These are phyloP conservation scores for Tolypocladium ophioglossoides DNA, from an alignment of 2,329 filamentous ascomycete genomes.

Conservation along the genomic window DNA sequence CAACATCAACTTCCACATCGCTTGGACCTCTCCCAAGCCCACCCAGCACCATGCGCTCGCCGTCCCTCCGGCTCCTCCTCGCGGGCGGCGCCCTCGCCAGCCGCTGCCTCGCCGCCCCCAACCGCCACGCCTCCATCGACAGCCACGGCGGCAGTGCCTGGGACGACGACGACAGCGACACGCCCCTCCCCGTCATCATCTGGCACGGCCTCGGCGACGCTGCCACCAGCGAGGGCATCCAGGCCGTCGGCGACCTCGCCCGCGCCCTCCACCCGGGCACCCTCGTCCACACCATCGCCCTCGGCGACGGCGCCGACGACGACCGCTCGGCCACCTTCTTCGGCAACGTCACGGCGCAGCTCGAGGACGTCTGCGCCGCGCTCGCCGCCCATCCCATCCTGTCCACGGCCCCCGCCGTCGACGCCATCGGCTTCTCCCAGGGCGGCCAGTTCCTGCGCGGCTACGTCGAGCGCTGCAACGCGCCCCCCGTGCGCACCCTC, in stretches of 20 bases:
- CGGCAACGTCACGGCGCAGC: slow-evolving; percentile 75
- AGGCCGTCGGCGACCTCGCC: slow-evolving; percentile 59
- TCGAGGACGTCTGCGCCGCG: slow-evolving; percentile 66
- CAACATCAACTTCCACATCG: neutral
- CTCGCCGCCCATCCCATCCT: slow-evolving; percentile 69
- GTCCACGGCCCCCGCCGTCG: slow-evolving; percentile 69
- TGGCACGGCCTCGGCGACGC: slow-evolving; percentile 82
- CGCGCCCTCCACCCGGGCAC: slow-evolving; percentile 70
- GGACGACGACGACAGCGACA: slow-evolving; percentile 35
- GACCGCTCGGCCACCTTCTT: slow-evolving; percentile 84
- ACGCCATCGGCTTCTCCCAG: slow-evolving; percentile 91
- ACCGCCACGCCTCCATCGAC: neutral
- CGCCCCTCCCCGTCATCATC: slow-evolving; percentile 80
- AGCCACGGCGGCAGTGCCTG: neutral
- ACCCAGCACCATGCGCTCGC: neutral
- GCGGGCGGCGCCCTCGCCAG: neutral
- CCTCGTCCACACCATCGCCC: slow-evolving; percentile 67
- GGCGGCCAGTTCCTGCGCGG: slow-evolving; percentile 92
- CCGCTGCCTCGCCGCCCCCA: slow-evolving; percentile 16
- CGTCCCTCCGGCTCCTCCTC: neutral
- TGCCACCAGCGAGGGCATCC: slow-evolving; percentile 66
- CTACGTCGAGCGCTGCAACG: slow-evolving; percentile 80
- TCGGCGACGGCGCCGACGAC: slow-evolving; percentile 52
- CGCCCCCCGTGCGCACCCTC: slow-evolving; percentile 62
- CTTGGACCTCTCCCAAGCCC: neutral